Evolutionary conservation across 2,329 filamentous ascomycete genomes (phyloP), one percentile per base, ranked within the genome.

Genomic region (Verticillium isaacii): DNA sequence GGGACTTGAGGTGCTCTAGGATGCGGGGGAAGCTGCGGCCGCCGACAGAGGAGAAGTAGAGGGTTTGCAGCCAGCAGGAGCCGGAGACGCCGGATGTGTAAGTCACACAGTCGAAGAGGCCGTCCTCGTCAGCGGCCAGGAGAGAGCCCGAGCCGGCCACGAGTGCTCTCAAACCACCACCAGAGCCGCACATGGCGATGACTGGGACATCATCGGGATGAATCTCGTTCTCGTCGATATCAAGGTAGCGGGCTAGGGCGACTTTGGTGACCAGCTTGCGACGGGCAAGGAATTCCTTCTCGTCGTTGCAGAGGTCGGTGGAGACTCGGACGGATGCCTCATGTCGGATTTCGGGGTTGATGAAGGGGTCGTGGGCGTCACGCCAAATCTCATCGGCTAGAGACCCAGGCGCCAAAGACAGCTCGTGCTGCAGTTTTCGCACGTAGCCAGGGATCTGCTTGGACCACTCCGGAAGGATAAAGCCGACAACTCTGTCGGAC

Each of bases 41-140:
- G 0, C 89, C 84, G 61, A 98, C 83, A 0, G 92, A 91, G 0
- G 92, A 94, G 70, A 95, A 88, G 72, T 91, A 97, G 4, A 99
- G 81, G 0, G 91, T 83, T 73, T 98, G 94, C 6, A 98, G 82
- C 95, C 95, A 99, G 74, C 95, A 98, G 66, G 91, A 96, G 0
- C 95, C 95, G 71, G 93, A 97, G 57, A 99, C 95, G 1, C 95
- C 95, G 5, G 94, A 92, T 0, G 93, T 96, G 71, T 99, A 99
- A 1, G 93, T 98, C 12, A 92, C 85, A 72, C 95, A 98, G 75
- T 97, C 93, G 72, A 97, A 96, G 0, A 99, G 80, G 0, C 95
- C 95, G 62, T 91, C 90, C 72, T 97, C 90, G 63, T 92, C 87
- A 0, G 92, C 85, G 3, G 93, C 93, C 11, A 95, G 80, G 64